Base-by-base conservation (phyloP, 2,329 filamentous ascomycete species). In the Fusarium sp. region DNA sequence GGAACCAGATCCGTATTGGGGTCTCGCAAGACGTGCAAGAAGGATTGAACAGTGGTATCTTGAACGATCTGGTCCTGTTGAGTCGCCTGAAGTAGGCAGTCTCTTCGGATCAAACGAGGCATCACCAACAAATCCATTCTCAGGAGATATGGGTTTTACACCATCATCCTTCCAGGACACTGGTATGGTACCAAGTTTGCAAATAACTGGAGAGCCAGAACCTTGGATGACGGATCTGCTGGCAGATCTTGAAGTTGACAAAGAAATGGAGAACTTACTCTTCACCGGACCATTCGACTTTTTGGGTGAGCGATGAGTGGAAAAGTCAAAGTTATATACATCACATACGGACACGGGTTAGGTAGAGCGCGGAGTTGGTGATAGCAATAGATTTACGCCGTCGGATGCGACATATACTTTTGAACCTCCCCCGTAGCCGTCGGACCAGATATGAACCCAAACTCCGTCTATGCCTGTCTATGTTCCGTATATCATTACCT, bases 1-100 rank as follows among this genome's bases (percentile, higher is more conserved):
- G 5, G 75, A 75, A 18, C 57, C 62, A 12, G 70, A 76, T 34
- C 66, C 73, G 2, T 79, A 79, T 47, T 70, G 67, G 24, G 69
- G 73, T 18, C 74, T 79, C 15, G 60, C 63, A 0, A 42, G 61
- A 24, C 62, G 74, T 27, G 72, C 72, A 1, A 57, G 62, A 3
- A 70, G 60, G 2, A 67, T 76, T 11, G 75, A 77, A 24, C 59
- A 46, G 6, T 74, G 73, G 72, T 76, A 76, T 46, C 64, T 67
- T 14, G 65, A 74, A 9, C 62, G 63, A 1, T 55, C 55, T 8
- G 65, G 62, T 11, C 69, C 64, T 10, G 52, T 34, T 5, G 67
- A 66, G 6, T 73, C 73, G 1, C 63, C 73, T 1, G 69, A 75
- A 2, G 45, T 73, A 1, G 46, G 51, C 1, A 70, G 56, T 9